A percentile compares a stretch with the other conserved stretches of the same genome.
These are phyloP conservation scores for Neofusicoccum sp. DNA, from an alignment of 2,329 filamentous ascomycete species.

Conservation along the genomic window DNA sequence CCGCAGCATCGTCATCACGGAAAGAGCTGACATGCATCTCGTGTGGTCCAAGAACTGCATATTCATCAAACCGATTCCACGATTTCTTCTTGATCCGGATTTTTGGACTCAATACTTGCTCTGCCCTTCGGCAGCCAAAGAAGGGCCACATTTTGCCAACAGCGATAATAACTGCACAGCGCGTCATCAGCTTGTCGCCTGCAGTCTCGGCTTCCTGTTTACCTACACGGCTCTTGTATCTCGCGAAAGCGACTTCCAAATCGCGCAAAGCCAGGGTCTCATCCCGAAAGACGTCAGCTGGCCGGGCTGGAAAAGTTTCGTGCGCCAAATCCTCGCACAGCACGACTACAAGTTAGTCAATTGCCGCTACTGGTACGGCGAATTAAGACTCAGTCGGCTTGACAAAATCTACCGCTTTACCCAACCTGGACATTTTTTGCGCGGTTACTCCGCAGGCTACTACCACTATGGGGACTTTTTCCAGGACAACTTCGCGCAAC, in stretches of 20 bases:
- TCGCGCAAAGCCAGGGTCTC: conserved; percentile 33
- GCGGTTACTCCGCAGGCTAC: neutral
- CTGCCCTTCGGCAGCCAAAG: neutral
- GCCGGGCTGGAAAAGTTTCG: neutral
- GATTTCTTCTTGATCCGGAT: conserved; percentile 29
- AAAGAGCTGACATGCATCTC: conserved; percentile 16
- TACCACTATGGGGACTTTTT: neutral
- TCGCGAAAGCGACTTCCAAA: conserved; percentile 34
- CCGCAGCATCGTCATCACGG: conserved; percentile 14
- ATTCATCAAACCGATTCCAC: conserved; percentile 35
- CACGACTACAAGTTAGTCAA: neutral
- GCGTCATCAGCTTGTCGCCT: neutral
- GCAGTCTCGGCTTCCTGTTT: conserved; percentile 34
- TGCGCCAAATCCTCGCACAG: neutral
- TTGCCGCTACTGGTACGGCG: conserved; percentile 35
- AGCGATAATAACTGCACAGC: neutral
- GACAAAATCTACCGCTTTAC: neutral
- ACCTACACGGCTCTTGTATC: conserved; percentile 40
- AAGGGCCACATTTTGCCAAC: neutral
- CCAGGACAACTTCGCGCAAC: neutral
- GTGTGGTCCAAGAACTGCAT: conserved; percentile 26
- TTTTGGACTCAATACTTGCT: conserved; percentile 28
- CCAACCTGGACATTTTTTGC: neutral
- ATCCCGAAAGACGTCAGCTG: conserved; percentile 27
- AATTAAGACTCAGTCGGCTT: conserved; percentile 24